A percentile compares a stretch with the other conserved stretches of the same genome.
These are phyloP conservation scores for Solanum pimpinellifolium DNA, from an alignment of 257 asterid genomes.

Conservation along the genomic window DNA sequence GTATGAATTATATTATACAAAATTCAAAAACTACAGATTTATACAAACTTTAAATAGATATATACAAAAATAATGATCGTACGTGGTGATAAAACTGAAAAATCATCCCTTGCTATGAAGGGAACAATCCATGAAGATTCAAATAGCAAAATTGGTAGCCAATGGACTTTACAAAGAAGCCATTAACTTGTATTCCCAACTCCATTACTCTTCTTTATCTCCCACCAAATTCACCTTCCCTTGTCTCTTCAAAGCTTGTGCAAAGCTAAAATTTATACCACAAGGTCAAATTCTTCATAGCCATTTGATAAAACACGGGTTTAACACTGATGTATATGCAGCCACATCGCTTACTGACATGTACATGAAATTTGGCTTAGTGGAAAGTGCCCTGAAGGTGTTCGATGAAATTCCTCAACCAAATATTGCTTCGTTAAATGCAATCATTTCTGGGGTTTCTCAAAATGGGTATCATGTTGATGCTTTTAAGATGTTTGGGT, in stretches of 20 bases:
- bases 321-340: constrained; percentile 24
- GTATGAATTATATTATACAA: too few relatives aligned
- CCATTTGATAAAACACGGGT: constrained; percentile 51
- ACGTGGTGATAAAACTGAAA: too few relatives aligned
- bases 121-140: constrained; percentile 38
- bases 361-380: constrained; percentile 45
- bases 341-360: constrained; percentile 51
- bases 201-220: constrained; percentile 27
- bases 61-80: too few relatives aligned
- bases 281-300: constrained; percentile 62
- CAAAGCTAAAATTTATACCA: constrained; percentile 32
- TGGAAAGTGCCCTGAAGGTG: constrained; percentile 42
- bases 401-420: constrained; percentile 70
- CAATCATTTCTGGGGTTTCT: constrained; percentile 61
- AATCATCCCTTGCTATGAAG: background rate
- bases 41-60: too few relatives aligned
- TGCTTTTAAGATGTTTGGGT: constrained; percentile 30
- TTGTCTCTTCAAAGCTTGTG: constrained; percentile 75
- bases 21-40: too few relatives aligned
- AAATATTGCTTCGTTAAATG: constrained; percentile 34
- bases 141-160: constrained; percentile 44
- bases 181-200: constrained; percentile 33
- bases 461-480: constrained; percentile 37
- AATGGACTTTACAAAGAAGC: constrained; percentile 66
- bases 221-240: constrained; percentile 70